Evolutionary conservation across 1,139 yeast genomes (phyloP), one percentile per base, ranked within the genome.

Genomic region (Sugiyamaella novakii): DNA sequence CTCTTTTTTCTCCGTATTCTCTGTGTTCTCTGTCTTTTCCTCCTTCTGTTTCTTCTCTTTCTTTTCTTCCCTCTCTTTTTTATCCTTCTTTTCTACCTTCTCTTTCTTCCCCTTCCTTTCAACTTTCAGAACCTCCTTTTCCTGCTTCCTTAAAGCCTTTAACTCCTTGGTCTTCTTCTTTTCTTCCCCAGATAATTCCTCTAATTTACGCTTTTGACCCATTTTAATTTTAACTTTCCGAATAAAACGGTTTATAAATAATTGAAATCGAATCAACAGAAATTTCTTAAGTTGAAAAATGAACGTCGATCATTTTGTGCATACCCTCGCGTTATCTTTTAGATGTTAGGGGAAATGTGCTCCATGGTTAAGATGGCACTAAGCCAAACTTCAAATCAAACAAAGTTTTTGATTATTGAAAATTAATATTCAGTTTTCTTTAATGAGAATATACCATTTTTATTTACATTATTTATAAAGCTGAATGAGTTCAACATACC

Each of bases 191-290:
- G 24, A 29, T 37, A 35, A 19, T 27, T 37, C 33, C 39, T 38
- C 47, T 50, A 28, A 25, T 49, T 39, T 22, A 33, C 47, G 39
- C 14, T 39, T 43, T 33, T 33, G 46, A 35, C 39, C 46, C 49
- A 35, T 43, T 38, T 34, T 27, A 3, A 19, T 4, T 2, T 17
- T n/a, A 4, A 12, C 18, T 19, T 24, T n/a, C n/a, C n/a, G n/a
- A n/a, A n/a, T n/a, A n/a, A n/a, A n/a, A n/a, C n/a, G n/a, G n/a
- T n/a, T n/a, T n/a, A n/a, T 8, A 22, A 22, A 6, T 22, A 22
- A 15, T 22, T 24, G 12, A 27, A 10, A 35, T 11, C 18, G 5
- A 18, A 34, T 12, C 25, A 36, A 27, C 25, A 14, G 5, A 12
- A 30, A 11, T n/a, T 5, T 25, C 31, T 21, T 25, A 10, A 12